phyloP scores from a whole-genome alignment of 2,329 filamentous ascomycete species.

The Sporothrix variecibatus region DNA sequence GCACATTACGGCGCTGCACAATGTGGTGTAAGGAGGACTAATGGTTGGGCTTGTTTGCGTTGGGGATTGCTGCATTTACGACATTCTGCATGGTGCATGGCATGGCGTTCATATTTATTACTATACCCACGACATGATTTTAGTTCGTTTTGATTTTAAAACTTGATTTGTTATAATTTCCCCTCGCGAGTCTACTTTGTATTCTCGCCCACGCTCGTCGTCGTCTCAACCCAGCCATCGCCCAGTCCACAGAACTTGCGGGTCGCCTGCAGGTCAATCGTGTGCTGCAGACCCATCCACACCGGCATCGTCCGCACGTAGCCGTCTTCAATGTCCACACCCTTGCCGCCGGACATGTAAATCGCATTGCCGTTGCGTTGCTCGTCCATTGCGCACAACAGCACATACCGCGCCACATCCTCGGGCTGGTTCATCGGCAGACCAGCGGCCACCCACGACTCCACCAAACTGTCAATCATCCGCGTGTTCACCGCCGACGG shows the following conservation, averaged over 20 bases:
- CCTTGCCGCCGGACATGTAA: constrained; percentile 34
- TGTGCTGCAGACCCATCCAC: constrained; percentile 37
- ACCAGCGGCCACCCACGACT: constrained; percentile 42
- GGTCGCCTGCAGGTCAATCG: constrained; percentile 30
- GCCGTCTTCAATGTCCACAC: constrained; percentile 36
- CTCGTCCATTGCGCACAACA: constrained; percentile 41
- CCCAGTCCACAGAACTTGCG: constrained; percentile 16
- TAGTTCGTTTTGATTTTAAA: background rate
- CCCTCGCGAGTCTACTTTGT: background rate
- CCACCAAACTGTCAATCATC: constrained; percentile 44
- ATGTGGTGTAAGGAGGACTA: no score
- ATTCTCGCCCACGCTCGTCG: constrained; percentile 3
- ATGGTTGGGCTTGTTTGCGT: background rate
- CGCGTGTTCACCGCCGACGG: constrained; percentile 51
- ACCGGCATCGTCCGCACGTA: constrained; percentile 31
- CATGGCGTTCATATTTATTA: background rate
- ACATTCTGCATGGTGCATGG: background rate
- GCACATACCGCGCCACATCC: constrained; percentile 46
- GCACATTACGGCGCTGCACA: constrained; percentile 35
- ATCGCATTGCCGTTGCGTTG: constrained; percentile 36
- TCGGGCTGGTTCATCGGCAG: constrained; percentile 45
- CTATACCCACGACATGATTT: background rate
- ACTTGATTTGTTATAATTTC: background rate
- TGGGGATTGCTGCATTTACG: background rate
- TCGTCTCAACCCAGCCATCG: constrained; percentile 24